These are phyloP conservation scores for button mushroom (Agaricus bisporus) DNA, from an alignment of 768 basidiomycete species.

Conservation along the genomic window DNA sequence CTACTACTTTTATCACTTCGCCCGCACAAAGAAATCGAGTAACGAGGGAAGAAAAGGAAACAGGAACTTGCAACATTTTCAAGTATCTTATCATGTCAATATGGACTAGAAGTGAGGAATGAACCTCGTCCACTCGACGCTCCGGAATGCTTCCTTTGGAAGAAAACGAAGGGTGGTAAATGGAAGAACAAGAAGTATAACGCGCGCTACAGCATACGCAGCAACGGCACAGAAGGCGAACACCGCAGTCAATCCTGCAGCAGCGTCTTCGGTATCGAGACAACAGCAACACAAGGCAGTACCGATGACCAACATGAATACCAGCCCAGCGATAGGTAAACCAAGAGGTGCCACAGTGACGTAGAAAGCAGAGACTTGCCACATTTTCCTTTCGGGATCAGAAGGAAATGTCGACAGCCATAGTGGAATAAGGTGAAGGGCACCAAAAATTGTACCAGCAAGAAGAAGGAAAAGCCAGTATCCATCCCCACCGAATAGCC, in stretches of 20 bases:
- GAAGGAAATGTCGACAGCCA: not conserved
- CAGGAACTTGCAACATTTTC: too few relatives aligned
- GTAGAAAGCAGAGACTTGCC: not conserved
- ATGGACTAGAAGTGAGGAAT: slow-evolving; percentile 7
- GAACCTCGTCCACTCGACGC: slow-evolving; percentile 9
- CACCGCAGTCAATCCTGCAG: too few relatives aligned
- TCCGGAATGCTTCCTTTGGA: not conserved
- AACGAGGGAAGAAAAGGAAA: too few relatives aligned
- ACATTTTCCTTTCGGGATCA: not conserved
- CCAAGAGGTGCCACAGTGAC: not conserved
- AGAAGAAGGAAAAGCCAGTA: not conserved
- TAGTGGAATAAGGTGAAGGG: slow-evolving; percentile 1
- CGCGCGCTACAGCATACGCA: slow-evolving; percentile 5
- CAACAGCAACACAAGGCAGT: slow-evolving; percentile 3
- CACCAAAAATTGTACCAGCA: not conserved
- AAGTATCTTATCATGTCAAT: not conserved
- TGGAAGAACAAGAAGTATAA: slow-evolving; percentile 7
- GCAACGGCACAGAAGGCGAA: not conserved
- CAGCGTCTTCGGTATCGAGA: not conserved
- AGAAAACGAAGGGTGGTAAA: slow-evolving; percentile 8
- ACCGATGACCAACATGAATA: not conserved
- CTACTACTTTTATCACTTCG: too few relatives aligned
- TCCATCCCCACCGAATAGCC: not conserved
- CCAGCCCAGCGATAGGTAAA: not conserved
- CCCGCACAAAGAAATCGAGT: too few relatives aligned